phyloP scores from a whole-genome alignment of 345 rosid genomes.

The Erodium maritimum region DNA sequence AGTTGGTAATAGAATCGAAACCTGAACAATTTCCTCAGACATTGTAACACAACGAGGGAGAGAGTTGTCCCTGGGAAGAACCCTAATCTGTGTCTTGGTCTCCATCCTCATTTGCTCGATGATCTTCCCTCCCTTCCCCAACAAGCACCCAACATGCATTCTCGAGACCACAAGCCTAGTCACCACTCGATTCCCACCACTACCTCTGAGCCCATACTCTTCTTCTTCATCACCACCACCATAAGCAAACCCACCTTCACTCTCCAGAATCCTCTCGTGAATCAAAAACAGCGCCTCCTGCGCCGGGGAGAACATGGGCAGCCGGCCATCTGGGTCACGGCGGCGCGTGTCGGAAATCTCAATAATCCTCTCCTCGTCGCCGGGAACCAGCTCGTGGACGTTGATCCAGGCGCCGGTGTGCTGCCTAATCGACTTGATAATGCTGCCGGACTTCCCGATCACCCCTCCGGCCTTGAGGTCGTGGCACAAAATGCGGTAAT shows the following conservation, averaged over 20 bases:
- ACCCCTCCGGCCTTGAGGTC: constrained; percentile 97
- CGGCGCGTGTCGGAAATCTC: constrained; percentile 93
- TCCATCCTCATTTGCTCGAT: constrained; percentile 99
- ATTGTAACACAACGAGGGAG: constrained; percentile 80
- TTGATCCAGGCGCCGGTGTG: constrained; percentile 98
- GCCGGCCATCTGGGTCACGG: constrained; percentile 87
- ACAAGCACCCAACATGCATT: constrained; percentile 88
- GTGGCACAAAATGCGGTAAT: constrained; percentile 85
- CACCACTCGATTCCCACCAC: constrained; percentile 47
- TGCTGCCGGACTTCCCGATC: constrained; percentile 88
- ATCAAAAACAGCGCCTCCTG: constrained; percentile 83
- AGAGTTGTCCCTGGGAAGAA: constrained; percentile 79
- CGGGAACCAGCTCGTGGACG: constrained; percentile 84
- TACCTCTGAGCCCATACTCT: constrained; percentile 49
- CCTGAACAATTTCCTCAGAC: constrained; percentile 97
- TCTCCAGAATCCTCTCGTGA: constrained; percentile 82
- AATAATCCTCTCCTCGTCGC: constrained; percentile 87
- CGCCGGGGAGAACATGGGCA: constrained; percentile 88
- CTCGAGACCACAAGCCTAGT: constrained; percentile 88
- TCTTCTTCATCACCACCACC: constrained; percentile 36
- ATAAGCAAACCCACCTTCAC: constrained; percentile 42
- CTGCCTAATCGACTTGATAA: constrained; percentile 81
- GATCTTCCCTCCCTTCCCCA: constrained; percentile 97
- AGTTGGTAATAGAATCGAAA: constrained; percentile 4
- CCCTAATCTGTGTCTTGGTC: constrained; percentile 97